Base-by-base conservation (phyloP, 2,329 filamentous ascomycete species). In the Cladosporium sp. region DNA sequence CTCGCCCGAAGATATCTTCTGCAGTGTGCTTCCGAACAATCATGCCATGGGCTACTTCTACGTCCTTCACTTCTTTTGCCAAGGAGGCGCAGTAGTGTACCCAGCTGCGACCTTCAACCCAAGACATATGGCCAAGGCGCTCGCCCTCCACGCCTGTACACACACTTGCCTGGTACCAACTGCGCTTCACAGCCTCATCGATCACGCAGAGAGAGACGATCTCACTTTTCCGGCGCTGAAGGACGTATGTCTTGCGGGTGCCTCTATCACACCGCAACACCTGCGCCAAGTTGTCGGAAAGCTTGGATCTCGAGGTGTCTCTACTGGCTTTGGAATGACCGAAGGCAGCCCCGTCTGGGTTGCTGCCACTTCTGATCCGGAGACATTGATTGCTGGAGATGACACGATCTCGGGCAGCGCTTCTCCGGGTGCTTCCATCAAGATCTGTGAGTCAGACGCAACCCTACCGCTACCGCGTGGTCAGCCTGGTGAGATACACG, bases 381-480 rank as follows among this genome's bases (percentile, higher is more conserved):
- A 33, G 28, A 56, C 28, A n/a, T 35, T 56, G 28, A 56, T 56
- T 8, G 28, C 14, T 21, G 52, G 52, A 31, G 29, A 56, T 21
- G 52, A 56, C 33, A 57, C 33, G 11, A 57, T 40, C 11, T 37
- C 55, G 5, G 55, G 55, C 28, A 37, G 18, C 21, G n/a, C 55
- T 23, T 12, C 55, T 16, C 55, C 55, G 2, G 55, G 55, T 16
- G 33, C 55, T 37, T 26, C 16, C 10, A 28, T 57, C 33, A 37
- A 40, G n/a, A 57, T 57, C 31, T 57, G 55, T 26, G 55, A 29
- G 11, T 56, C 65, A 16, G 65, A 67, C n/a, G 46, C 57, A 16
- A 60, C 26, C 7, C 12, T 44, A 21, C 56, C 61, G n/a, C n/a
- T 68, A 10, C 65, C 67, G 5, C 49, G 62, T 21, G 68, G 66